Evolutionary conservation across 495 filamentous ascomycete species (phyloP).

Genomic region (Thozetella sp.): DNA sequence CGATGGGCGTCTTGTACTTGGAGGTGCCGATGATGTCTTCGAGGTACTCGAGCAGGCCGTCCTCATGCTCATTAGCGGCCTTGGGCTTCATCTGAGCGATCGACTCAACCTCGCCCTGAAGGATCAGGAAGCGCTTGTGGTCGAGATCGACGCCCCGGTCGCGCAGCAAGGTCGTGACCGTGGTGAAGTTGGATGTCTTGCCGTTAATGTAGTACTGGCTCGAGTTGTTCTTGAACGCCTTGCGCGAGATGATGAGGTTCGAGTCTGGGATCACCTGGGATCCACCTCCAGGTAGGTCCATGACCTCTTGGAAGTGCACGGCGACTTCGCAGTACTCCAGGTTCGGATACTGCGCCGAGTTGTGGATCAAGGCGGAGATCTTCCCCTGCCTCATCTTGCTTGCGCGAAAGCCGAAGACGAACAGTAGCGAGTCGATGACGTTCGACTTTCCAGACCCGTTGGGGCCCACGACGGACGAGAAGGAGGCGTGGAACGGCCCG

Average conservation of each 20-base stretch:
- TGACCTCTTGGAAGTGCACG: constrained; percentile 92
- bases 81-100: constrained; percentile 99
- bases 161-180: constrained; percentile 84
- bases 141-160: constrained; percentile 92
- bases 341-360: constrained; percentile 83
- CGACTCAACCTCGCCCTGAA: constrained; percentile 97
- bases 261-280: constrained; percentile 79
- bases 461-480: constrained; percentile 97
- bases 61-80: constrained; percentile 90
- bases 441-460: constrained; percentile 99
- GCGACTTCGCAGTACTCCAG: constrained; percentile 91
- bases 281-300: constrained; percentile 78
- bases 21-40: constrained; percentile 99
- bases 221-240: constrained; percentile 95
- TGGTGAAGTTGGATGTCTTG: constrained; percentile 84
- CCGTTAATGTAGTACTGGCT: constrained; percentile 98
- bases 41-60: constrained; percentile 93
- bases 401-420: constrained; percentile 96
- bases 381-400: constrained; percentile 99
- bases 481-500: constrained; percentile 94
- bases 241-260: constrained; percentile 82
- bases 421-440: constrained; percentile 95
- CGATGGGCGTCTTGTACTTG: constrained; percentile 95
- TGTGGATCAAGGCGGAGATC: constrained; percentile 96
- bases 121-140: constrained; percentile 96